Base-by-base conservation (phyloP, 2,329 filamentous ascomycete species). In the Plectosphaerella cucumerina region DNA sequence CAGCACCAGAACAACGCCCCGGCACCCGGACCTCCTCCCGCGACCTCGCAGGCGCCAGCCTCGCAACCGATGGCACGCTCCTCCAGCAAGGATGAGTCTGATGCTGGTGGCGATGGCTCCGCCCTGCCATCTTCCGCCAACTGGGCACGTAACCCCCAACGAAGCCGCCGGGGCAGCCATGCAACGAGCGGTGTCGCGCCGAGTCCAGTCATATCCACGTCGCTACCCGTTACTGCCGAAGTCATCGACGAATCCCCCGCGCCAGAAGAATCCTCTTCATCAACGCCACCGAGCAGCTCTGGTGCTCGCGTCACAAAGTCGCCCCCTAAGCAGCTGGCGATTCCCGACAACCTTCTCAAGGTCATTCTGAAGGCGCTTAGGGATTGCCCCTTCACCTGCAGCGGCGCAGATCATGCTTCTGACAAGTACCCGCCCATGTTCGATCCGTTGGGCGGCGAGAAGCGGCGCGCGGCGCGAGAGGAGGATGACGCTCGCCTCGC, bases 121-220 rank as follows among this genome's bases (percentile, higher is more conserved):
- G 94, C 91, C n/a, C 75, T 99, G 41, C 95, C 94, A 3, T 90
- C 92, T 2, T 91, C 92, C 4, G 94, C 93, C 5, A 97, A 87
- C 63, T 99, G 94, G 94, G 94, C 93, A 73, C 75, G 84, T 65
- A 81, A 86, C 62, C 75, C 85, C 51, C 82, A 75, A 68, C 79
- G 77, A 52, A 90, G 81, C 69, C 84, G 84, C 61, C 82, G 81
- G 59, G 89, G 82, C 53, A 96, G 91, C 61, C 83, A 91, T 58
- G 87, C 89, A 31, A 92, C 89, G 1, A 95, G 87, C 62, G 85
- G 83, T 56, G 87, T 89, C 18, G 85, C 89, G 22, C 86, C 90
- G 3, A 97, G 92, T 64, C 92, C 93, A 44, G 87, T 88, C 35
- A 78, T 85, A n/a, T 85, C 83, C 3, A 74, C 74, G 44, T 75